A percentile compares a stretch with the other conserved stretches of the same genome.
Conservation (phyloP, 2,329 filamentous ascomycete species). For the Aureobasidium pullulans region DNA sequence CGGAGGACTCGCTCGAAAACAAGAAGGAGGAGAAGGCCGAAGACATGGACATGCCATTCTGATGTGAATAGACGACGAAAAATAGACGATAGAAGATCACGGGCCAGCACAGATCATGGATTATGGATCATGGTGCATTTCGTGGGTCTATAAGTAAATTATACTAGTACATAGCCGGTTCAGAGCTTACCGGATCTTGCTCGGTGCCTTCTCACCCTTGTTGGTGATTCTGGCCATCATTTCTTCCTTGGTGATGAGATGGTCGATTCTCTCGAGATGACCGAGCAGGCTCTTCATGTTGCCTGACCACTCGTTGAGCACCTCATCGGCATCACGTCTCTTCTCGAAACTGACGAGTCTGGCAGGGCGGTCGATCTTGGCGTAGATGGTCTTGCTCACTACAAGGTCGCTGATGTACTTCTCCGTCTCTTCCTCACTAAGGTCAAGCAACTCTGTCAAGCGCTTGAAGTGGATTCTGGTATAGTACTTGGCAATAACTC, state of each 20-base stretch:
- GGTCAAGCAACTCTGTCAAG: conserved; percentile 80
- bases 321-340: conserved; percentile 88
- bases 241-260: conserved; percentile 98
- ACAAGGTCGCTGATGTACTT: conserved; percentile 98
- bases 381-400: conserved; percentile 94
- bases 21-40: conserved; percentile 51
- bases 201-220: conserved; percentile 36
- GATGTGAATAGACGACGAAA: background rate
- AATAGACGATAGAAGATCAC: background rate
- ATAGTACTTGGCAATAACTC: conserved; percentile 97
- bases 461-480: conserved; percentile 91
- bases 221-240: conserved; percentile 91
- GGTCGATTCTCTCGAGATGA: conserved; percentile 83
- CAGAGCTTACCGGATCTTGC: conserved; percentile 26
- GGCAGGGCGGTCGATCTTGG: conserved; percentile 92
- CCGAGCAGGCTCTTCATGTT: conserved; percentile 94
- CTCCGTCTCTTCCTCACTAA: conserved; percentile 92
- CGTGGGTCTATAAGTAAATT: conserved; percentile 8
- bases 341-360: conserved; percentile 90
- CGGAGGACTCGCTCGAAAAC: conserved; percentile 24
- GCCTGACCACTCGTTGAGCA: conserved; percentile 96
- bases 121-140: conserved; percentile 12
- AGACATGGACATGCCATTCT: conserved; percentile 64
- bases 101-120: no score
- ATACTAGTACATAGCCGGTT: conserved; percentile 8